phyloP scores from a whole-genome alignment of 371 early-diverging fungal genomes.

The Catenaria anguillulae region DNA sequence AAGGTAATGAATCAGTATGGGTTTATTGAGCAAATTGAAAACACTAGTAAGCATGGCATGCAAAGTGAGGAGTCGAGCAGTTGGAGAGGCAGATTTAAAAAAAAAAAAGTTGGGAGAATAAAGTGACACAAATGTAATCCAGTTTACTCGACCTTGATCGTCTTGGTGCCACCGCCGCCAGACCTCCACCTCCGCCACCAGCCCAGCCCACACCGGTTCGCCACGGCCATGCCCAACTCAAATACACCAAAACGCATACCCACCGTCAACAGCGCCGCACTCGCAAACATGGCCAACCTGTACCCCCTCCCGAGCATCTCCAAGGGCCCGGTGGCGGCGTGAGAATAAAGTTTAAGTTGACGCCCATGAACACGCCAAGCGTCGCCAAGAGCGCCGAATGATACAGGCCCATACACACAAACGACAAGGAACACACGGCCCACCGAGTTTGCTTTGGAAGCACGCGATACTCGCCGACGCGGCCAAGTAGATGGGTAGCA shows the following conservation, averaged over 20 bases:
- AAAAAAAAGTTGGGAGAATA: no score
- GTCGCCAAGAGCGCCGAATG: conserved; percentile 1
- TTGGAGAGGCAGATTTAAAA: no score
- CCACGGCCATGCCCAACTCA: no score
- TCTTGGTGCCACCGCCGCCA: no score
- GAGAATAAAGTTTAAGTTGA: not conserved
- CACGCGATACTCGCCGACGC: not conserved
- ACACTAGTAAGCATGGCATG: no score
- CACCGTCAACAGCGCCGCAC: not conserved
- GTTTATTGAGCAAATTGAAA: no score
- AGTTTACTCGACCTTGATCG: no score
- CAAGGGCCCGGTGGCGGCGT: not conserved
- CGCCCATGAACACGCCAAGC: not conserved
- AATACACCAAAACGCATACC: not conserved
- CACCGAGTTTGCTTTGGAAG: not conserved
- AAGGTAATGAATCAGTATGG: no score
- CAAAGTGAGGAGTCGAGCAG: no score
- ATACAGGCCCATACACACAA: not conserved
- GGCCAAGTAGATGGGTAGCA: not conserved
- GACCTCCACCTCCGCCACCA: no score
- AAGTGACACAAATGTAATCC: no score
- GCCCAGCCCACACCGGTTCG: no score
- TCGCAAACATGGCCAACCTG: not conserved
- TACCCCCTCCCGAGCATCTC: not conserved
- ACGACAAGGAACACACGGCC: not conserved